Evolutionary conservation across 2,329 filamentous ascomycete genomes (phyloP), one percentile per base, ranked within the genome.

Genomic region (Fusarium xylarioides): DNA sequence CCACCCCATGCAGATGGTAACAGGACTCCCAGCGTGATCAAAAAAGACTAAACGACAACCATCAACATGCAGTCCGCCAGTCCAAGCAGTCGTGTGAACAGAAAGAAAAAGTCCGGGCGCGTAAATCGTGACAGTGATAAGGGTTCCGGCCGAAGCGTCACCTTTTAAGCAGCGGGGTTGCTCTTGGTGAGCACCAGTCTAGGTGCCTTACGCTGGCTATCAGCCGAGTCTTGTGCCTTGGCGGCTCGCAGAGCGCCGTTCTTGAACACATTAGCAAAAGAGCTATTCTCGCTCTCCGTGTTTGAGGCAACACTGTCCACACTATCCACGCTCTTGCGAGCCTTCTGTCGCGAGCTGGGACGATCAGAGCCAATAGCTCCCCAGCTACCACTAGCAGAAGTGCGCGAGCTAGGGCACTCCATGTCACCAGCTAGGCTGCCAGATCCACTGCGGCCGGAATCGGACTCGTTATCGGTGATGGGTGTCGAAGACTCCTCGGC

Each of bases 351-450:
- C 28, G 90, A 91, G 75, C 86, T 91, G 74, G 95, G 95, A 68
- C 94, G 91, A 82, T 97, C 93, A 5, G 93, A 96, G 60, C 94
- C 94, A 79, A 97, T 97, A 55, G 94, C 95, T 68, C 94, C 89
- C 89, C 88, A 91, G 80, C 85, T 87, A 75, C 86, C 94, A 71
- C 92, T 95, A 74, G 91, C 92, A 69, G 89, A 92, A 74, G 91
- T 93, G 75, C 92, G 92, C 72, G 93, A 91, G 85, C 92, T 95
- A 80, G 91, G 93, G 77, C 85, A 87, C 77, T 89, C 88, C 70
- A 88, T 85, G 79, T 93, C 93, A 75, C 93, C 93, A 57, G 92
- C 93, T 70, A 97, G 87, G 82, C 93, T 97, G 74, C 93, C 92
- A 71, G 93, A 95, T 77, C 91, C 89, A 80, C 93, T 93, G 78